Evolutionary conservation across 352 stramenopile species (phyloP), one percentile per base, ranked within the genome.

Genomic region (Phytophthora crassamura): DNA sequence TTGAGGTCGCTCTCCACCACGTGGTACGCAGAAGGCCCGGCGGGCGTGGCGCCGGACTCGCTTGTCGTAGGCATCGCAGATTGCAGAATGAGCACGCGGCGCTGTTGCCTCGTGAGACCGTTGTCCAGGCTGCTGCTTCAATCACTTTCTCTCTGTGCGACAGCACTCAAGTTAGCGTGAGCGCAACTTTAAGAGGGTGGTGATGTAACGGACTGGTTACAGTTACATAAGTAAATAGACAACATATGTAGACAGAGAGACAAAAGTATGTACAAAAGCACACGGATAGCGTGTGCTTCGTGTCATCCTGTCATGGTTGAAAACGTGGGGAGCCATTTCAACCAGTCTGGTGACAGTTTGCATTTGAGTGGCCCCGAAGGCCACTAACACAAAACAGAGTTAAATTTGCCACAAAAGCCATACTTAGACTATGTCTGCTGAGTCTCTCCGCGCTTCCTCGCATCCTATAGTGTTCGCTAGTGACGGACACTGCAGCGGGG

Each of bases 161-260:
- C 14, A 45, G 41, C 39, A 39, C 42, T 54, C 46, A 34, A 32
- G 28, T 16, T 33, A 15, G 38, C n/a, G 56, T 54, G 45, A 47
- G 18, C 20, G 58, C 40, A 54, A 50, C 40, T 64, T 56, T 47
- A 38, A 63, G 51, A 48, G 46, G 39, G 51, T 40, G 39, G 51
- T 40, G 62, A 72, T 41, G 57, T 55, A 56, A 59, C 22, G 40
- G 52, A 22, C 40, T 22, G 58, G 25, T 30, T 30, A 30, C 25
- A 39, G 56, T 51, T 64, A 48, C 56, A 56, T 45, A 58, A 34
- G 18, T 60, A 39, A 20, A 25, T 51, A 50, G 36, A 49, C 22
- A 25, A n/a, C n/a, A n/a, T n/a, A n/a, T n/a, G 33, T 51, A 50
- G 36, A 49, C 22, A 25, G 22, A 25, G 22, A 30, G 25, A 7